Evolutionary conservation across 176 grass and related monocot genomes (phyloP), one percentile per base, ranked within the genome.

Genomic region (Urochloa ruziziensis): DNA sequence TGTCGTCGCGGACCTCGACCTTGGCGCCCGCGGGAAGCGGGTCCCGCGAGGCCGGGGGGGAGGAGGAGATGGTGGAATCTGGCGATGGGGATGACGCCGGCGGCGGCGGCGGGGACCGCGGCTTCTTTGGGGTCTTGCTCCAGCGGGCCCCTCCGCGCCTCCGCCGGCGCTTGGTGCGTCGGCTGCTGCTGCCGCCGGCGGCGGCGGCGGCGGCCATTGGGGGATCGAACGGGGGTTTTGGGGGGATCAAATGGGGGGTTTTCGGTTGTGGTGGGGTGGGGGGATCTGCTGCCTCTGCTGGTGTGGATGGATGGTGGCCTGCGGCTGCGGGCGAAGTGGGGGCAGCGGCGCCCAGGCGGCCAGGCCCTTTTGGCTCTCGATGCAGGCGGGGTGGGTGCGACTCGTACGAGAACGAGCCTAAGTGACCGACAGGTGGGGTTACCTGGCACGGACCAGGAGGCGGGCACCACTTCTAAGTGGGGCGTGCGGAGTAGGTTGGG

Each of bases 1-100:
- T 87, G 49, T 94, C 82, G 74, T 86, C 73, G 34, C 90, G 90
- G 67, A 94, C 93, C 90, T 95, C 93, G 17, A 94, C 87, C 24
- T 46, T 35, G 12, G 80, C 30, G 36, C 87, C 89, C 0, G 54
- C 53, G 1, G 7, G 2, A 17, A 94, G 67, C 3, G 42, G 60
- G 1, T 0, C 5, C 32, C 11, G 17, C 24, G 11, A 19, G 47
- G 2, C 40, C 5, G 30, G 25, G 2, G 39, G 9, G 39, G 39
- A 16, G 16, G 28, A 13, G 15, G 1, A 4, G 32, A 35, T 3
- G 53, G 53, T 11, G n/a, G n/a, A n/a, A n/a, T n/a, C n/a, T n/a
- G n/a, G n/a, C n/a, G n/a, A n/a, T n/a, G n/a, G n/a, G n/a, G n/a
- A n/a, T n/a, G n/a, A n/a, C n/a, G 1, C 4, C 25, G 1, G 53